These are phyloP conservation scores for Xylaria intraflava DNA, from an alignment of 495 filamentous ascomycete genomes.

Conservation along the genomic window DNA sequence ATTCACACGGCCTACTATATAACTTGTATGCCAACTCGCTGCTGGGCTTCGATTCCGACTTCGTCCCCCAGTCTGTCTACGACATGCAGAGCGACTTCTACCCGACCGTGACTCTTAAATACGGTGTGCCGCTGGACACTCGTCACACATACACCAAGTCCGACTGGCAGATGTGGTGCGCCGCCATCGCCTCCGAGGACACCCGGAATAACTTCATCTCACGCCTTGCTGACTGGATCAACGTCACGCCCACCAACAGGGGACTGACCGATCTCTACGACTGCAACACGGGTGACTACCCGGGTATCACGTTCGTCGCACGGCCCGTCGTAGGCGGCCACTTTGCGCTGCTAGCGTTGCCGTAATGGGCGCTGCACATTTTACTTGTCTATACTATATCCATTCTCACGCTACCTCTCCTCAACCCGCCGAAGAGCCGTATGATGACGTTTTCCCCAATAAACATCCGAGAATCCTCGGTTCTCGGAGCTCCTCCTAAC, in stretches of 20 bases:
- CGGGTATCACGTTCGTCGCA: slow-evolving; percentile 62
- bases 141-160: slow-evolving; percentile 78
- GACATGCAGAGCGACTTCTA: slow-evolving; percentile 77
- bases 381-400: too few relatives aligned
- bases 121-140: slow-evolving; percentile 79
- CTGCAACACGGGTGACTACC: slow-evolving; percentile 53
- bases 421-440: too few relatives aligned
- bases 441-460: too few relatives aligned
- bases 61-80: slow-evolving; percentile 68
- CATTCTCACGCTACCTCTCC: too few relatives aligned
- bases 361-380: slow-evolving; percentile 2
- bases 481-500: too few relatives aligned
- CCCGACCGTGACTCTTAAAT: slow-evolving; percentile 60
- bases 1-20: slow-evolving; percentile 64
- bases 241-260: slow-evolving; percentile 61
- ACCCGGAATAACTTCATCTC: slow-evolving; percentile 61
- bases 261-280: slow-evolving; percentile 80
- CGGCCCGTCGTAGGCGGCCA: slow-evolving; percentile 76
- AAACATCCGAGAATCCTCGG: too few relatives aligned
- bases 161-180: slow-evolving; percentile 85
- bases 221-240: slow-evolving; percentile 69
- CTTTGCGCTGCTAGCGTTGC: slow-evolving; percentile 71
- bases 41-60: slow-evolving; percentile 55
- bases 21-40: slow-evolving; percentile 78
- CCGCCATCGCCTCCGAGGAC: slow-evolving; percentile 57